Evolutionary conservation across 192 early-diverging fungal species (phyloP), one percentile per base, ranked within the genome.

Genomic region (Pilaira anomala): DNA sequence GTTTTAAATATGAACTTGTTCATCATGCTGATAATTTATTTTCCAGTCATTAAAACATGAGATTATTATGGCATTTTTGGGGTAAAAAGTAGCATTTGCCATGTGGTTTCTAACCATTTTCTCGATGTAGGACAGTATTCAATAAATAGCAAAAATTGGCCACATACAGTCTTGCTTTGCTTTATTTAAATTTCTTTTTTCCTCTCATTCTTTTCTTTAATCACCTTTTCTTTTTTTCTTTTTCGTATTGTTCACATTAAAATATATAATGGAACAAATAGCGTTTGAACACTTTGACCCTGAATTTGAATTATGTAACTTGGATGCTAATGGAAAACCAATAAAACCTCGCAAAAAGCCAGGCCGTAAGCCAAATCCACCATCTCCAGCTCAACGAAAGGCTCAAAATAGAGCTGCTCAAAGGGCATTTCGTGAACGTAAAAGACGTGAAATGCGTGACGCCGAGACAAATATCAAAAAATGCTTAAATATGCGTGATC

Each of bases 391-490:
- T 13, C 67, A 74, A 49, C 41, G 78, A 14, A 84, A 84, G n/a
- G 90, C 85, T 14, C 93, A 95, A 74, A 95, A 95, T 68, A 78
- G 93, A n/a, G 90, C 88, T 8, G 93, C 93, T 0, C 93, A 95
- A 74, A 81, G 91, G 12, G 93, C 93, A 13, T 95, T 95, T 68
- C 85, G 93, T 45, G 91, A 95, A 70, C 82, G 93, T 57, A 91
- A 90, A 61, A 83, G 91, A 67, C 81, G 83, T 54, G 87, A 94
- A 62, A 76, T 93, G 36, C 71, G 82, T 60, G 78, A 86, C 18
- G 80, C 92, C 0, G 93, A 95, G 69, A 84, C 81, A 45, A 79
- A 83, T 45, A 88, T 92, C 50, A 81, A 87, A 72, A 79, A 85
- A 39, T 79, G 90, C 33, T 74, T 84, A 11, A 80, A 85, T 26